phyloP scores from a whole-genome alignment of 2,329 filamentous ascomycete species.

The Aciculosporium take region DNA sequence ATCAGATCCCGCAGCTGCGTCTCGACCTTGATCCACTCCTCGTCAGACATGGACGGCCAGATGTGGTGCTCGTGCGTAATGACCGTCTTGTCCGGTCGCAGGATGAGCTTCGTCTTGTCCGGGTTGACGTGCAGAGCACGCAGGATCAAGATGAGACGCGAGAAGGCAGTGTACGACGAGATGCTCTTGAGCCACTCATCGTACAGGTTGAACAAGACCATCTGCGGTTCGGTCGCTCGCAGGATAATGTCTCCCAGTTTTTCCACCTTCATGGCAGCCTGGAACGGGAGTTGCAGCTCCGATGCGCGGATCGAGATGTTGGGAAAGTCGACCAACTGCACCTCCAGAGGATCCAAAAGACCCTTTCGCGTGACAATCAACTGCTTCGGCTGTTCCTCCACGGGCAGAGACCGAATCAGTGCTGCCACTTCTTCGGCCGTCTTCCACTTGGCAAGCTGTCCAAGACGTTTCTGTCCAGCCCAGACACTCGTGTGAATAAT shows the following conservation, averaged over 20 bases:
- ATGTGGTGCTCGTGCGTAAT: slow-evolving; percentile 99
- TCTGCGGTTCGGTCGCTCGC: slow-evolving; percentile 94
- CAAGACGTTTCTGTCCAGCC: slow-evolving; percentile 97
- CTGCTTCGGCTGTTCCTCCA: slow-evolving; percentile 97
- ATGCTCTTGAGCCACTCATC: slow-evolving; percentile 98
- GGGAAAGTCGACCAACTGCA: slow-evolving; percentile 93
- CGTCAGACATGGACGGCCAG: slow-evolving; percentile 86
- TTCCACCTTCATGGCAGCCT: slow-evolving; percentile 99
- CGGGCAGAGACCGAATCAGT: slow-evolving; percentile 83
- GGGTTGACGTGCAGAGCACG: slow-evolving; percentile 94
- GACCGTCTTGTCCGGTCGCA: slow-evolving; percentile 93
- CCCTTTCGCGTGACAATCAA: slow-evolving; percentile 96
- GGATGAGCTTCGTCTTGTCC: slow-evolving; percentile 92
- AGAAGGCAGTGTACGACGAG: slow-evolving; percentile 97
- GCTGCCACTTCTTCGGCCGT: slow-evolving; percentile 98
- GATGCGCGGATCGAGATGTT: slow-evolving; percentile 98
- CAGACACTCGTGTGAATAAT: slow-evolving; percentile 99
- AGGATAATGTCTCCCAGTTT: slow-evolving; percentile 99
- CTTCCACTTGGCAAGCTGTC: slow-evolving; percentile 98
- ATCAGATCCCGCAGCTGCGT: slow-evolving; percentile 90
- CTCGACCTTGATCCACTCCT: slow-evolving; percentile 99
- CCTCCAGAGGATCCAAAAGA: slow-evolving; percentile 89
- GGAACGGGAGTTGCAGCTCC: slow-evolving; percentile 93
- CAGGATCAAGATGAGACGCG: slow-evolving; percentile 80
- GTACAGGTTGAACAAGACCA: slow-evolving; percentile 98